These are phyloP conservation scores for Symbiodinium pilosum DNA, from an alignment of 73 alveolate genomes.

Conservation along the genomic window DNA sequence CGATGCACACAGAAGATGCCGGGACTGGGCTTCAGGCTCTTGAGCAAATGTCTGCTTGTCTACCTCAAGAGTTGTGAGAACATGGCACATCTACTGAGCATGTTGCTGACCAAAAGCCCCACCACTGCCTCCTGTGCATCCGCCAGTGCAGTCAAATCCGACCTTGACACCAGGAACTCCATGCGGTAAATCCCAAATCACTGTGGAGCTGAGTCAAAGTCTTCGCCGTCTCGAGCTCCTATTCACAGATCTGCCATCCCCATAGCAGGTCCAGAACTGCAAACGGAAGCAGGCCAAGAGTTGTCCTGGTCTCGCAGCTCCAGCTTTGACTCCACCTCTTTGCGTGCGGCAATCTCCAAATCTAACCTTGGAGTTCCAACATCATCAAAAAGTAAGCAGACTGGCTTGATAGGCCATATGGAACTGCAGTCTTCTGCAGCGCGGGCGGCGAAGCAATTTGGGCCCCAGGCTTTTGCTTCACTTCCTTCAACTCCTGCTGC, in stretches of 20 bases:
- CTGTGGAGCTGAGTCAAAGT: not conserved
- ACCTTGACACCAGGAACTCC: too few relatives aligned
- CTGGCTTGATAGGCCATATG: not conserved
- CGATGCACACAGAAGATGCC: not conserved
- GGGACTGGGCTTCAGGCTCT: not conserved
- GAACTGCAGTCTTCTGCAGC: not conserved
- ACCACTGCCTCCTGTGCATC: not conserved
- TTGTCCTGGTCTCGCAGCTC: not conserved
- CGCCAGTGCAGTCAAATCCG: not conserved
- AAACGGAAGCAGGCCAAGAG: too few relatives aligned
- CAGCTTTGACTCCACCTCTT: not conserved
- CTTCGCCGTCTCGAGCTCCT: not conserved
- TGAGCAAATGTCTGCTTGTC: not conserved
- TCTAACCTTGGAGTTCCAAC: not conserved
- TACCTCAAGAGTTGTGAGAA: not conserved
- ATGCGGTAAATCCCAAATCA: too few relatives aligned
- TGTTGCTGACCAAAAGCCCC: not conserved
- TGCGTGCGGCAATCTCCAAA: not conserved
- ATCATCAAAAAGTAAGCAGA: not conserved
- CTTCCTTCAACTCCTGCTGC: not conserved
- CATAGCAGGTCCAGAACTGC: too few relatives aligned
- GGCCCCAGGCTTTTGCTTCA: not conserved
- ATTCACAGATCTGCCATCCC: not conserved
- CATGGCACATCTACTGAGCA: not conserved
- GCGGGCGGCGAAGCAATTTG: not conserved